Evolutionary conservation across 345 rosid species (phyloP), one percentile per base, ranked within the genome.

Genomic region (Sonneratia caseolaris): DNA sequence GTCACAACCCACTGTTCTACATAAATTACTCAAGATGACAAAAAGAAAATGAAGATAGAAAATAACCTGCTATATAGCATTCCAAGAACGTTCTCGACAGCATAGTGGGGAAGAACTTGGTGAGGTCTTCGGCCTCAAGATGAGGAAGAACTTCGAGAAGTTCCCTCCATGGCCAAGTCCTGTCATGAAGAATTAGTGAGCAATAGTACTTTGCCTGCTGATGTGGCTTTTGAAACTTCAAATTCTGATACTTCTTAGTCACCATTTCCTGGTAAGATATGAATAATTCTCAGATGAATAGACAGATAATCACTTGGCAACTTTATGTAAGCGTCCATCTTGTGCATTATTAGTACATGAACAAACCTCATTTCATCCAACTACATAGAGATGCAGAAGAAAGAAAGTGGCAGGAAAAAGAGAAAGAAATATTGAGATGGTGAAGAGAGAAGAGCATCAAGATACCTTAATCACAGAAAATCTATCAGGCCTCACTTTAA

Each of bases 381-480:
- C 27, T 43, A 27, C 32, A 27, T 27, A 27, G 32, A 27, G 32
- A 27, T 27, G 32, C 32, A 27, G 32, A 27, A 27, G 32, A 27
- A 27, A 27, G 32, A 27, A 27, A 27, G 32, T 27, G 32, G 1
- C 32, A 27, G 32, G 32, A 27, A 27, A 27, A 27, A 27, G 1
- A 27, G 32, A 18, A 3, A 70, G 32, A 24, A 42, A 8, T 10
- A 24, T 40, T 9, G 62, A 19, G 12, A 21, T n/a, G 21, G 32
- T 24, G 16, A 49, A 36, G 51, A 62, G 49, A 68, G 24, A 49
- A 57, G 79, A 49, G 21, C 19, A 49, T 14, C 12, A 49, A 49
- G 56, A 16, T 79, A 94, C 98, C 97, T 94, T 91, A 79, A 90
- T 87, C 75, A 94, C 93, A 69, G 86, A 71, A 81, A 94, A 94